These are phyloP conservation scores for Botrytis paeoniae DNA, from an alignment of 2,329 filamentous ascomycete genomes.

Conservation along the genomic window DNA sequence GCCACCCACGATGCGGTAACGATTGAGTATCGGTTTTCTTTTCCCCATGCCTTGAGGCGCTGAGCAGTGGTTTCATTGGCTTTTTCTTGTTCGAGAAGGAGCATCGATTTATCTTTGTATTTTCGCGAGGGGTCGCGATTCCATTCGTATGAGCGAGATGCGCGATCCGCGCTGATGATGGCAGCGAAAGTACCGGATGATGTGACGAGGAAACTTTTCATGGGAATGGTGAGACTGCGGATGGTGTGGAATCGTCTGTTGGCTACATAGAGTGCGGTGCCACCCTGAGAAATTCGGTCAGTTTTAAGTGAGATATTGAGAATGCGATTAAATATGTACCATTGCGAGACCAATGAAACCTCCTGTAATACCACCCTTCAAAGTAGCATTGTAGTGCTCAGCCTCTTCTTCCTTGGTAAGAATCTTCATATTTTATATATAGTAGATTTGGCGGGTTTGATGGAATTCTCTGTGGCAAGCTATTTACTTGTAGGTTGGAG, in stretches of 20 bases:
- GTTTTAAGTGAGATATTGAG: conserved; percentile 3
- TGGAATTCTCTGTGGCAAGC: background rate
- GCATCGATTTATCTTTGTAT: conserved; percentile 35
- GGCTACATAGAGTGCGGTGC: conserved; percentile 63
- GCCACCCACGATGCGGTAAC: conserved; percentile 66
- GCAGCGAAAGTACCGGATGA: conserved; percentile 79
- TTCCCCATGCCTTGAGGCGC: conserved; percentile 68
- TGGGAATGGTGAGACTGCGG: conserved; percentile 78
- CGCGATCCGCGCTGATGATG: conserved; percentile 81
- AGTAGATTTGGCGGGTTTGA: background rate
- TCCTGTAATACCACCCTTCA: conserved; percentile 76
- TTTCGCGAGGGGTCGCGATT: conserved; percentile 41
- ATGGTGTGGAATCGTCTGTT: conserved; percentile 70
- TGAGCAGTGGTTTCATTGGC: conserved; percentile 51
- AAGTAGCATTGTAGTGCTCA: conserved; percentile 76
- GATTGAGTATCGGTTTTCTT: conserved; percentile 65
- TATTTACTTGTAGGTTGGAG: background rate
- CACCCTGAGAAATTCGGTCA: conserved; percentile 27
- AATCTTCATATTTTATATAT: conserved; percentile 70
- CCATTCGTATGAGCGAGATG: conserved; percentile 68
- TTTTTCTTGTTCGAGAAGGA: conserved; percentile 23
- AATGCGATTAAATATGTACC: conserved; percentile 51
- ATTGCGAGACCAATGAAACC: conserved; percentile 64
- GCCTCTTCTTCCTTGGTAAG: conserved; percentile 90
- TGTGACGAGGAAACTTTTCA: conserved; percentile 85